Evolutionary conservation across 2,329 filamentous ascomycete genomes (phyloP), one percentile per base, ranked within the genome.

Genomic region (Rutstroemia sp.): DNA sequence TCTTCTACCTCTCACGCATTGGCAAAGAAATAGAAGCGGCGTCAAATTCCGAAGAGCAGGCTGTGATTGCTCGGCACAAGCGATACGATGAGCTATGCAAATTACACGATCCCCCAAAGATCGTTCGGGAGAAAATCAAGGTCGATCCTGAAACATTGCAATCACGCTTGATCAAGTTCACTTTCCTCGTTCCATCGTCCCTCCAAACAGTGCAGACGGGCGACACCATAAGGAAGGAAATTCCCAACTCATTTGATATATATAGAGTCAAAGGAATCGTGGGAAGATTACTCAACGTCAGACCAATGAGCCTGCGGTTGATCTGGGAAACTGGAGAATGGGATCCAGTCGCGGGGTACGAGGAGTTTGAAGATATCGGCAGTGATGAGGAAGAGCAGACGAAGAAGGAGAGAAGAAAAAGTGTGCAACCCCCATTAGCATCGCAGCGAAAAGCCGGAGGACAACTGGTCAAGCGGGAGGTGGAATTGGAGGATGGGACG

Each of bases 271-370:
- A 94, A 67, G 88, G 89, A 0, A 77, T 95, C 8, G 86, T 90
- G 0, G 87, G 85, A 0, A 85, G 81, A 62, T 70, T 86, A n/a
- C 90, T 95, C 65, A 76, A 73, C 1, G 63, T 88, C 10, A 72
- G 77, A 48, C 87, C 90, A 0, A 75, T 90, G 60, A 73, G 73
- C 44, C 73, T 92, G 59, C 79, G 77, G 42, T 71, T 97, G 49
- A 74, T 94, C 0, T 95, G 90, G 87, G 90, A 96, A 73, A 96
- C 91, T 8, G 89, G 90, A 19, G 92, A 96, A 71, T 90, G 87
- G 83, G 90, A 96, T 70, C 89, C 89, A 0, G 84, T 90, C 0
- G 79, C 79, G 8, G 78, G 80, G 59, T 81, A 83, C 63, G 78
- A 83, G 60, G 78, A 81, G 4, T 78, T 79, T 30, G 82, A 82